Base-by-base conservation (phyloP, 805 yeast genomes). In the Yamadazyma philogaea region DNA sequence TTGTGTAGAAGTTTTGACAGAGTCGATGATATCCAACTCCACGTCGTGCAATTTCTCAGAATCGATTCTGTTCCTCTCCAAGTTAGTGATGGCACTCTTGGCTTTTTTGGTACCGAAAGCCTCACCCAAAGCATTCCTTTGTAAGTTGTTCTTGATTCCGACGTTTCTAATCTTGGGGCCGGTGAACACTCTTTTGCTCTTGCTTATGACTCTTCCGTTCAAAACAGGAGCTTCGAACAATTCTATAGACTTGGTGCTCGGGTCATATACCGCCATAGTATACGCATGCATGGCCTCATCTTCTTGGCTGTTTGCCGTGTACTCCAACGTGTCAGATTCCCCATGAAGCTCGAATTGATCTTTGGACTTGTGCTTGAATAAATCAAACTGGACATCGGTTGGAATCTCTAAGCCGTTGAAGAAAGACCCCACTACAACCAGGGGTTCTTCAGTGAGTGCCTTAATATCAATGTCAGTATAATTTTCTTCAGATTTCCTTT, bases 91-190 rank as follows among this genome's bases (percentile, higher is more conserved):
- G 27, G 95, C 95, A 54, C 87, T 84, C 70, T 88, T 91, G 48
- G 97, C 97, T 69, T 82, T 90, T 69, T 87, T 90, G 44, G 99
- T 91, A 75, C 99, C 99, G 55, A 93, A 93, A 2, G 93, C 95
- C 65, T 88, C 91, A 57, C 99, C 99, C 57, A 93, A 75, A 1
- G 87, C 84, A 43, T 79, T 86, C 61, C 97, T 78, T 65, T 87
- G 87, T 14, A 72, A 68, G 45, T 75, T 68, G 53, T 74, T 65
- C 47, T 69, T 65, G 30, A 68, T 66, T 26, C 77, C 77, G 7
- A 68, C 64, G 59, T 79, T 84, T 64, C 77, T 79, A 43, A 87
- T 72, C 19, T 72, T 63, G 17, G 93, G 93, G 6, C 87, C 86
- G 35, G 68, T 68, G 47, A 72, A 71, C 34, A 65, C 65, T 53